Evolutionary conservation across 345 rosid species (phyloP), one percentile per base, ranked within the genome.

Genomic region (Laguncularia racemosa): DNA sequence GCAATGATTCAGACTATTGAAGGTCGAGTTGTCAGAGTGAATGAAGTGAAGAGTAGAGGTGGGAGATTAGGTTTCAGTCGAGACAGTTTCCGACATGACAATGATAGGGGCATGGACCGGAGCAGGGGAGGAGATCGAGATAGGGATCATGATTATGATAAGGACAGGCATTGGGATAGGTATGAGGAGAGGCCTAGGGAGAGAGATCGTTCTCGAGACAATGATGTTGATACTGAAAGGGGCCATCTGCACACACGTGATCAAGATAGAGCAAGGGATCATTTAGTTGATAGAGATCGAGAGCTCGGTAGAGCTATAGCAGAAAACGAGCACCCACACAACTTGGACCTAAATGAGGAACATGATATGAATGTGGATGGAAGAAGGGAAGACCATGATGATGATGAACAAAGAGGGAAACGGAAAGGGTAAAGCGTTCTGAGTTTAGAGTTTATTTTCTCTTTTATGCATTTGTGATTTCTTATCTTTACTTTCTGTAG

Each of bases 1-100:
- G 50, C 65, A 64, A 64, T 59, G 76, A 33, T 60, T 58, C 72
- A 92, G 98, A 71, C 65, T 55, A 76, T 92, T 50, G 85, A 81
- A 40, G 91, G 95, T 44, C 83, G 95, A 54, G 78, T 50, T 40
- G 91, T 92, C 62, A 85, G 80, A 63, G 97, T 89, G 28, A 92
- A 82, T 76, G 88, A 74, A 58, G 98, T 78, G 61, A 86, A 81
- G 2, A 79, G 72, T 18, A 77, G 89, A 67, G 85, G 86, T 49
- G 85, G 86, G 46, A 81, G 89, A 69, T 64, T 84, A 56, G 69
- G 62, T 63, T 69, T 76, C 55, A 59, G 21, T n/a, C 69, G 60
- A 6, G 91, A 72, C 11, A 67, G 64, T 16, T 59, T 78, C 62
- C 85, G 62, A 43, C 77, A 48, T 13, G 63, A 57, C 67, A 23